These are phyloP conservation scores for Combretum micranthum DNA, from an alignment of 345 rosid genomes.

Conservation along the genomic window DNA sequence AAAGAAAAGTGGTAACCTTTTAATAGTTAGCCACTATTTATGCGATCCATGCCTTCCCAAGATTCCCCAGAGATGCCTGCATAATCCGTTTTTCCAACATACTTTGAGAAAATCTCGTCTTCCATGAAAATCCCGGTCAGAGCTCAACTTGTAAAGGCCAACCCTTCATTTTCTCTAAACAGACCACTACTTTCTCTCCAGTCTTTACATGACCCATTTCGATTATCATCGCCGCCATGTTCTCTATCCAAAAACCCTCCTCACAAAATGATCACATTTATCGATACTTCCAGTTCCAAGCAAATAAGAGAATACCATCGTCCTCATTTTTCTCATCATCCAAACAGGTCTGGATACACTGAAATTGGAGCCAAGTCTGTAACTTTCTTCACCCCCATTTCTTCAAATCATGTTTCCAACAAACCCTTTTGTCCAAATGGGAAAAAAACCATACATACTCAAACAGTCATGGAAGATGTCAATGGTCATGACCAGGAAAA, in stretches of 20 bases:
- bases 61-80: not conserved
- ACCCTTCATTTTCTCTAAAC: constrained; percentile 12
- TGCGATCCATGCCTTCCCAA: too few species aligned
- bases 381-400: constrained; percentile 31
- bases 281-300: not conserved
- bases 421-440: constrained; percentile 25
- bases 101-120: constrained; percentile 24
- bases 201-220: constrained; percentile 5
- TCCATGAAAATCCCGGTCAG: constrained; percentile 36
- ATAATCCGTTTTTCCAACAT: not conserved
- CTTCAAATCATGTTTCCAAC: constrained; percentile 8
- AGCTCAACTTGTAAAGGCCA: constrained; percentile 20
- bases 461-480: constrained; percentile 12
- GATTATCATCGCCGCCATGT: constrained; percentile 2
- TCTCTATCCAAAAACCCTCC: not conserved
- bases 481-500: constrained; percentile 12
- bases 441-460: constrained; percentile 24
- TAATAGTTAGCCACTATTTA: too few species aligned
- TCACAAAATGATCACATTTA: not conserved
- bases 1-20: too few species aligned
- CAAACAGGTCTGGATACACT: constrained; percentile 26
- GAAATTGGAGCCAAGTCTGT: constrained; percentile 26
- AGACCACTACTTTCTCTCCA: constrained; percentile 3
- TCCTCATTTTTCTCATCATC: constrained; percentile 31
- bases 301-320: constrained; percentile 13